Evolutionary conservation across 2,329 filamentous ascomycete species (phyloP).

Genomic region (Diaporthe aspalathi): DNA sequence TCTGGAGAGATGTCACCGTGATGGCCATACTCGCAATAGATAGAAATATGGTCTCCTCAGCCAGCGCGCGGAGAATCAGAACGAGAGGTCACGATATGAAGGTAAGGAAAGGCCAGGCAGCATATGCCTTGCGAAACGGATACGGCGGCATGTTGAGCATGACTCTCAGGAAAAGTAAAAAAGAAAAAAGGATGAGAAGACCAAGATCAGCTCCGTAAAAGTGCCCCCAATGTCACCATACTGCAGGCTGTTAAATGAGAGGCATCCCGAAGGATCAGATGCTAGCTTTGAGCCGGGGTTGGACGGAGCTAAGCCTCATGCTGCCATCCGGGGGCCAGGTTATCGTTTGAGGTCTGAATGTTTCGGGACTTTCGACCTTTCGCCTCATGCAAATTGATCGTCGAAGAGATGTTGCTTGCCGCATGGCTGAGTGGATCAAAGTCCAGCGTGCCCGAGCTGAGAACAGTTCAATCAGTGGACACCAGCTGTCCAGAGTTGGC

Average conservation of each 20-base stretch:
- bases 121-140: background rate
- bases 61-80: background rate
- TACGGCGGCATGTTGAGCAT: background rate
- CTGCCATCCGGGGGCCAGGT: background rate
- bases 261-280: constrained; percentile 14
- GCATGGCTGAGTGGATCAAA: no score
- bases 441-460: no score
- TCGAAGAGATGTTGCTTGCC: background rate
- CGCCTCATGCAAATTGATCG: background rate
- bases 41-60: background rate
- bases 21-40: constrained; percentile 9
- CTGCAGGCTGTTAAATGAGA: constrained; percentile 3
- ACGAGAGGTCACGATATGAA: background rate
- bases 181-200: background rate
- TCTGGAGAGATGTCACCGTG: constrained; percentile 16
- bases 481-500: no score
- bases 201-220: background rate
- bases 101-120: background rate
- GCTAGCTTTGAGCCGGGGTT: background rate
- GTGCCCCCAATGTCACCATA: constrained; percentile 15
- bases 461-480: no score
- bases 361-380: background rate
- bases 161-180: background rate
- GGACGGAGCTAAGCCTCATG: background rate
- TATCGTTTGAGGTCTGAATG: background rate